Base-by-base conservation (phyloP, 2,329 filamentous ascomycete species). In the Fusarium albosuccineum region DNA sequence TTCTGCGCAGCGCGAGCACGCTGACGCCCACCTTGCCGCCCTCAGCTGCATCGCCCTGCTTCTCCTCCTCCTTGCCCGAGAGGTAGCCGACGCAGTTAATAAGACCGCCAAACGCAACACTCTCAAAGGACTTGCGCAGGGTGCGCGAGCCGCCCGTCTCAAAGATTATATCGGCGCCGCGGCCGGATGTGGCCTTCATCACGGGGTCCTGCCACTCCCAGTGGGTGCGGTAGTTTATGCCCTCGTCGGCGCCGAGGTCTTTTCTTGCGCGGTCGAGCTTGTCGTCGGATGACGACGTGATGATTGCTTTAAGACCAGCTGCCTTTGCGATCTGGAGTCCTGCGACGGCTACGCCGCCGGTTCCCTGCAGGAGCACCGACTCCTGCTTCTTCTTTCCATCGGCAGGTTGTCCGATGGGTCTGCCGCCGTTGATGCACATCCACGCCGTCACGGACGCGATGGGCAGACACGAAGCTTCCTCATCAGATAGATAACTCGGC, bases 401-500 rank as follows among this genome's bases (percentile, higher is more conserved):
- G 16, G 73, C 58, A 5, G 82, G 81, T 52, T 85, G 77, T 1
- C 86, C 86, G 0, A 86, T 71, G 0, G 86, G 85, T 27, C 85
- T 79, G 79, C 88, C 85, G 45, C 86, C 84, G 75, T 90, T 90
- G 68, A 91, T 80, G 9, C 85, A 81, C 85, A 88, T 90, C 87
- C 87, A 90, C 0, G 89, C 88, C 3, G 89, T 91, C 30, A 90
- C 81, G 1, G 82, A 83, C 0, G 88, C 87, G 62, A 90, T 86
- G 8, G 89, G 87, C 6, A 91, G 73, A 42, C 86, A 87, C 17
- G 82, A 80, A 1, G 87, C 89, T 75, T 91, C 87, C 63, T 87
- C 86, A 61, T 87, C 82, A 5, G 78, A 82, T 52, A 91, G 71
- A 72, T 90, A 87, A 1, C 79, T 81, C 0, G 89, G 89, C 0